Conservation (phyloP, 495 filamentous ascomycete species). For the Penicillium mononematosum region DNA sequence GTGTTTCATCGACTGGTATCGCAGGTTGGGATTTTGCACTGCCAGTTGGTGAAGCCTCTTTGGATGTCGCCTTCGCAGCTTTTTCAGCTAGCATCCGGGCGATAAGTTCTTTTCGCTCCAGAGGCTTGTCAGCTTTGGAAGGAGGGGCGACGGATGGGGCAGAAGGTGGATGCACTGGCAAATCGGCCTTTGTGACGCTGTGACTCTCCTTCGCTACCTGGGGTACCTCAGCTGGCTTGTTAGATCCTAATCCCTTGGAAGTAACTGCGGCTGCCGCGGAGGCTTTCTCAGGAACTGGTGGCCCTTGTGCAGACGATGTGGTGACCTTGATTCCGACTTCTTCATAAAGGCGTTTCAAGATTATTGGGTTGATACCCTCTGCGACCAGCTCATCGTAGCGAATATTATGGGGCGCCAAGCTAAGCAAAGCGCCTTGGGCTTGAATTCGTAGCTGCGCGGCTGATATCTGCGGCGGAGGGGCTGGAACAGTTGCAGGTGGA, state of each 20-base stretch:
- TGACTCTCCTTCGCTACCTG: constrained; percentile 1
- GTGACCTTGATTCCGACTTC: constrained; percentile 57
- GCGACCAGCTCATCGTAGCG: constrained; percentile 66
- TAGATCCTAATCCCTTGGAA: not conserved
- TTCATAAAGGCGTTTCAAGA: constrained; percentile 63
- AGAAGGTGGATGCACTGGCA: constrained; percentile 11
- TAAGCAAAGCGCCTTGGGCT: constrained; percentile 66
- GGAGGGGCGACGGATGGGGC: constrained; percentile 9
- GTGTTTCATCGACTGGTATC: constrained; percentile 14
- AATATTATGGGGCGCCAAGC: constrained; percentile 62
- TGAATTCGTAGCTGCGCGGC: constrained; percentile 58
- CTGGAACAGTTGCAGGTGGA: not conserved
- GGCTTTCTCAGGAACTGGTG: not conserved
- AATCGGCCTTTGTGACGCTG: constrained; percentile 4
- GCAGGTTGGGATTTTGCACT: constrained; percentile 10
- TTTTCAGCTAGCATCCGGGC: constrained; percentile 68
- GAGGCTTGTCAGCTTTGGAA: constrained; percentile 41
- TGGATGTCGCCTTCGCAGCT: constrained; percentile 34
- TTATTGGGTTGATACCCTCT: constrained; percentile 64
- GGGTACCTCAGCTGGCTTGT: not conserved
- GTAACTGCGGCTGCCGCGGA: not conserved
- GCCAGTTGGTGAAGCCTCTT: constrained; percentile 21
- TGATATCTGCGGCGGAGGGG: constrained; percentile 19
- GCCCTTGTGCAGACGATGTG: constrained; percentile 7
- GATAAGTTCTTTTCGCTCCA: constrained; percentile 76